These are phyloP conservation scores for Rhodotorula sp. DNA, from an alignment of 1,284 basidiomycete genomes.

Conservation along the genomic window DNA sequence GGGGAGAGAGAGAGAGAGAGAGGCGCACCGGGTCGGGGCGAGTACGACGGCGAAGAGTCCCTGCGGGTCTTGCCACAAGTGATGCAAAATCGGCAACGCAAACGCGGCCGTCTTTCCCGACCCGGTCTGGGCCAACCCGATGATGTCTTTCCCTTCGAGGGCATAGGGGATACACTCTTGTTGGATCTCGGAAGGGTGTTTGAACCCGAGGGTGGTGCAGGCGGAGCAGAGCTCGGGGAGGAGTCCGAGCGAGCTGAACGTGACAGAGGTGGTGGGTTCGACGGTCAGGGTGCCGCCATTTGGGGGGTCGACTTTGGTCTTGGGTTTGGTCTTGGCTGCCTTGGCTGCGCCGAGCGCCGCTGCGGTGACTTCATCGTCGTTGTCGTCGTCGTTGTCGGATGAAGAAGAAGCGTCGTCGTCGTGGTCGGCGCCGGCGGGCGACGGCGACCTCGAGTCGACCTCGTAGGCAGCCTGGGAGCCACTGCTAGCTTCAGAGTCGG, in stretches of 20 bases:
- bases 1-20: not conserved
- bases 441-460: conserved; percentile 2
- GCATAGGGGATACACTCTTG: conserved; percentile 84
- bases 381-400: not conserved
- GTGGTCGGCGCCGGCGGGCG: not conserved
- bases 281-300: conserved; percentile 5
- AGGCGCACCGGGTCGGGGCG: conserved; percentile 72
- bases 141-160: conserved; percentile 87
- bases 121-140: conserved; percentile 95
- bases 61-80: conserved; percentile 89
- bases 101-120: conserved; percentile 99
- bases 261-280: conserved; percentile 34
- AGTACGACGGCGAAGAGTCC: conserved; percentile 91
- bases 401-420: not conserved
- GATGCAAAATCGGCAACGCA: conserved; percentile 91
- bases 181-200: conserved; percentile 88
- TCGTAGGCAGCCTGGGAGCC: not conserved
- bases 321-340: not conserved
- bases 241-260: conserved; percentile 69
- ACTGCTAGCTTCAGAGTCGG: conserved; percentile 16
- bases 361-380: not conserved
- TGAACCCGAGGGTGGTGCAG: conserved; percentile 78
- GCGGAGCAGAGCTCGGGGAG: conserved; percentile 86
- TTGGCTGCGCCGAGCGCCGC: no score
- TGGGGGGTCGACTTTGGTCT: not conserved